phyloP scores from a whole-genome alignment of 2,329 filamentous ascomycete species.

The Fusarium acutatum region DNA sequence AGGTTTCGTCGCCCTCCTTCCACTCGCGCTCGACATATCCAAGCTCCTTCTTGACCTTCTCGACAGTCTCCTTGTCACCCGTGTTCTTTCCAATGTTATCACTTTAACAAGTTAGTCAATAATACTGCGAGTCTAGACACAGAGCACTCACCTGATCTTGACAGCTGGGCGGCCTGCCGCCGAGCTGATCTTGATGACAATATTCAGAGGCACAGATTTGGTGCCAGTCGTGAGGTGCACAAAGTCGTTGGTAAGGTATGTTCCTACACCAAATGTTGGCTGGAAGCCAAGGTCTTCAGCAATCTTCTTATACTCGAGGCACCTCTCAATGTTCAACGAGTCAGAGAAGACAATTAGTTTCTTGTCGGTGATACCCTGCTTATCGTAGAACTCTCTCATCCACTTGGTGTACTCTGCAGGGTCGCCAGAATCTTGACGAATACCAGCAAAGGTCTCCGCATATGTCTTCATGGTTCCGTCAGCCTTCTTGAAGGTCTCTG shows the following conservation, averaged over 20 bases:
- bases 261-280: slow-evolving; percentile 92
- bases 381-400: slow-evolving; percentile 84
- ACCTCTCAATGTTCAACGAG: slow-evolving; percentile 89
- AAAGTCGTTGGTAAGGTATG: slow-evolving; percentile 96
- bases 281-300: slow-evolving; percentile 83
- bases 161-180: slow-evolving; percentile 83
- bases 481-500: slow-evolving; percentile 52
- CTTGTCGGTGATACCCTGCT: slow-evolving; percentile 76
- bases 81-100: slow-evolving; percentile 96
- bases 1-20: slow-evolving; percentile 83
- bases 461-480: slow-evolving; percentile 68
- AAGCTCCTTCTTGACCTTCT: slow-evolving; percentile 83
- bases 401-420: slow-evolving; percentile 80
- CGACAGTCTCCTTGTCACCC: slow-evolving; percentile 80
- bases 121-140: background rate
- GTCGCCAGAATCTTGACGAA: slow-evolving; percentile 91
- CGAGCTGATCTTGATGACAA: slow-evolving; percentile 95
- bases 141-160: slow-evolving; percentile 73
- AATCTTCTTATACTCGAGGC: slow-evolving; percentile 86
- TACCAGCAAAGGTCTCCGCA: slow-evolving; percentile 82
- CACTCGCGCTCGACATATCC: slow-evolving; percentile 89
- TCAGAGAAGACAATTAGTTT: slow-evolving; percentile 97
- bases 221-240: slow-evolving; percentile 73
- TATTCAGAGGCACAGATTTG: slow-evolving; percentile 93
- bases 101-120: slow-evolving; percentile 45